Evolutionary conservation across 164 flowering plant genomes (phyloP), one percentile per base, ranked within the genome.

Genomic region (Stephania cephalantha): DNA sequence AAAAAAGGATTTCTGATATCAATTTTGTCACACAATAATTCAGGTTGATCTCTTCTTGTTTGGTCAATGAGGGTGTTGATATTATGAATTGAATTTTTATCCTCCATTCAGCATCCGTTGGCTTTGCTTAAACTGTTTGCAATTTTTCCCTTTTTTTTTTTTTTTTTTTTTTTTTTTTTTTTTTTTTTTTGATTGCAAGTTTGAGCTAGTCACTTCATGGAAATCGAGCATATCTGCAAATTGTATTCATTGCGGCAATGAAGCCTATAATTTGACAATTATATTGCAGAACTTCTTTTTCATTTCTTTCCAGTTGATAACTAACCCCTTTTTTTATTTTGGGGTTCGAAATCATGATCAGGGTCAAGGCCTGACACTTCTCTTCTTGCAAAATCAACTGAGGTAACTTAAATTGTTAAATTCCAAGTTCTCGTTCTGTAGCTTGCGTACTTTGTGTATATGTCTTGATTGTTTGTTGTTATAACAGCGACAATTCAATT

Each of bases 361-460:
- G 85, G 81, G 42, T 79, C 87, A 73, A 83, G 80, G 74, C 72
- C 79, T 7, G 83, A 69, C 61, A 63, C 80, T 35, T 66, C 84
- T 55, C 68, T 71, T 69, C 68, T 78, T 63, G 25, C 66, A 63
- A 18, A 18, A n/a, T 20, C 29, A 63, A 20, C 25, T 63, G 66
- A 63, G 66, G 29, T 63, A 63, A 22, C 66, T 63, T 50, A 50
- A 11, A 50, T 50, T 50, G 55, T 50, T 15, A 50, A 50, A 11
- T 50, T 50, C 15, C 4, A 7, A 50, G 12, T 9, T 50, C 42
- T 35, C 42, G 42, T 35, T 35, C 3, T 0, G 13, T 50, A 50
- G 55, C 12, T 50, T 50, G 7, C 25, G 1, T 20, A 63, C 20
- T 0, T 17, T 63, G 66, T 63, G 18, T 22, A 6, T 61, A 7